Conservation (phyloP, 192 early-diverging fungal species). For the Mortierella hygrophila region DNA sequence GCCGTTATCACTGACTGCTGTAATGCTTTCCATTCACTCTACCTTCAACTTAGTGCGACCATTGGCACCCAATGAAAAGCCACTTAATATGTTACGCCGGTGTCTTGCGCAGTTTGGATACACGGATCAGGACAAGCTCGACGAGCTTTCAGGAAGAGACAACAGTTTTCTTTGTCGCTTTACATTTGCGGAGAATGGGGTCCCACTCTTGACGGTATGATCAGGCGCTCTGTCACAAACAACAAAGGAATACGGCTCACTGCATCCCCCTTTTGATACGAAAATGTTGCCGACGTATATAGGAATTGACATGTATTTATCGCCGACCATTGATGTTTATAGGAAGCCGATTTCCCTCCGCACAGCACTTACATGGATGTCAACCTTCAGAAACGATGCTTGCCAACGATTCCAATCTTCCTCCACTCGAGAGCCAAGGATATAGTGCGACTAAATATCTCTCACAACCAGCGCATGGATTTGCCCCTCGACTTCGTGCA, state of each 20-base stretch:
- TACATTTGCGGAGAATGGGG: conserved; percentile 68
- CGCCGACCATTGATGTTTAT: neutral
- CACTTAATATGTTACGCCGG: conserved; percentile 78
- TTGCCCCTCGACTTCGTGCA: conserved; percentile 88
- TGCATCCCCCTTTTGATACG: neutral
- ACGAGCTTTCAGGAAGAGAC: conserved; percentile 85
- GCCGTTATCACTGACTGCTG: neutral
- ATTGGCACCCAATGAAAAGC: conserved; percentile 78
- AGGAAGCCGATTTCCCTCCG: conserved; percentile 59
- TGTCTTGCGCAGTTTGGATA: conserved; percentile 88
- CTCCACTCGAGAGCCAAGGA: conserved; percentile 78
- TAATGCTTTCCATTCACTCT: neutral
- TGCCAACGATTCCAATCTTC: conserved; percentile 86
- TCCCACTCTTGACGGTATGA: conserved; percentile 51
- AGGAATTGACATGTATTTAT: neutral
- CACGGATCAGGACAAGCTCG: conserved; percentile 79
- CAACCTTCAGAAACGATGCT: conserved; percentile 78
- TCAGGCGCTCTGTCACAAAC: conserved; percentile 11
- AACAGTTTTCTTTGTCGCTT: conserved; percentile 90
- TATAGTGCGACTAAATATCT: conserved; percentile 84
- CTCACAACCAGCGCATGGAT: conserved; percentile 84
- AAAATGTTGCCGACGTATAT: neutral
- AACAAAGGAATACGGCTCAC: neutral
- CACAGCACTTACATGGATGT: conserved; percentile 67
- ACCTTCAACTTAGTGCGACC: conserved; percentile 72